Base-by-base conservation (phyloP, 768 basidiomycete species). In the Boletus sp. region DNA sequence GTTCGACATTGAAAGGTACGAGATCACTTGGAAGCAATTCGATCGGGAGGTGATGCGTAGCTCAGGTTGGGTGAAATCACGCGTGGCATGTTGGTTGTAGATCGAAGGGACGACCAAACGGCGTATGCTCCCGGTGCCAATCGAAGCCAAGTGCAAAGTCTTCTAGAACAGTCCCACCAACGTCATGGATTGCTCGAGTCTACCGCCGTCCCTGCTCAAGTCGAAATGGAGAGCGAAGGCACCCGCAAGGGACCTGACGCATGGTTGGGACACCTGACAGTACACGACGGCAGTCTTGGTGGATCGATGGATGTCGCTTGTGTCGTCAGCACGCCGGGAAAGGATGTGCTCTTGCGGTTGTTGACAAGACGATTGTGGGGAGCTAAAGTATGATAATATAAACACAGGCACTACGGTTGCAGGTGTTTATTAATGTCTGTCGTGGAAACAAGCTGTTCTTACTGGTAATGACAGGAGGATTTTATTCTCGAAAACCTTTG, bases 21-120 rank as follows among this genome's bases (percentile, higher is more conserved):
- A 1, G 52, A n/a, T 35, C 4, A 7, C 14, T 33, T 29, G 24
- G 12, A 35, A 48, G 28, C 29, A 37, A 24, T n/a, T 46, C 41
- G 49, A 35, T 39, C 39, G 15, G 4, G 17, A 11, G 36, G 29
- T 56, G 37, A 50, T 35, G 28, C 45, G 15, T 36, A 29, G 1
- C 47, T 5, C 42, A 89, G 93, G 47, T 77, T 69, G 3, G 93
- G 91, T 1, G 92, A 94, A 68, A 65, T 89, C 18, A 94, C 92
- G 7, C 80, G 91, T 32, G 92, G 93, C 11, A 93, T 94, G 90
- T 78, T 93, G 58, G 89, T 95, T 1, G 82, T 90, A 11, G 93
- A 96, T 69, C 76, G 89, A 59, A 79, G 93, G 42, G 79, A 78
- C 9, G 89, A 87, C 50, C 71, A 76, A 49, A 78, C 80, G n/a